These are phyloP conservation scores for Pisolithus sp. DNA, from an alignment of 768 basidiomycete species.

Conservation along the genomic window DNA sequence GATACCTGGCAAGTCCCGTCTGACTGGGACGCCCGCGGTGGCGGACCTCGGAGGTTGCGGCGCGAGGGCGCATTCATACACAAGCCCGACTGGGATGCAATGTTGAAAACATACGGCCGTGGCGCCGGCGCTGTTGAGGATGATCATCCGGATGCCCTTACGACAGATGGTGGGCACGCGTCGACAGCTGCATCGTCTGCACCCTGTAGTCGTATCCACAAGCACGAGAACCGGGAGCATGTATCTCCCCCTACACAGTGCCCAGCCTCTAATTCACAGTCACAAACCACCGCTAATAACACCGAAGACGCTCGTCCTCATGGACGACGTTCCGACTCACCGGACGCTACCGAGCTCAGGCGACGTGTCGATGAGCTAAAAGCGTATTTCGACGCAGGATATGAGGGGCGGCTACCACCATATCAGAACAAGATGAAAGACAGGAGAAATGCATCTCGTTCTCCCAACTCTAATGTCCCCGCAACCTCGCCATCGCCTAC, in stretches of 20 bases:
- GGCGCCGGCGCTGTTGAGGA: background rate
- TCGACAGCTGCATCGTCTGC: background rate
- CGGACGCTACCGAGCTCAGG: background rate
- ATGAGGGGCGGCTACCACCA: background rate
- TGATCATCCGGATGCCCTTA: background rate
- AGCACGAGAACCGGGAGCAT: background rate
- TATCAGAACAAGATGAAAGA: background rate
- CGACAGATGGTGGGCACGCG: background rate
- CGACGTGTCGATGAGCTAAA: background rate
- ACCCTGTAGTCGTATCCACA: too few species aligned
- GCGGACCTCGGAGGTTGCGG: background rate
- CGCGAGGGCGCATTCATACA: constrained; percentile 1
- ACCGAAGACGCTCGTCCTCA: background rate
- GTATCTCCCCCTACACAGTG: background rate
- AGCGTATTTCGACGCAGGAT: background rate
- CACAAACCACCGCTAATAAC: background rate
- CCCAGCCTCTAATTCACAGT: background rate
- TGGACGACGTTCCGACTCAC: background rate
- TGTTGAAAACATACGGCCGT: background rate
- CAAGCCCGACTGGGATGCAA: constrained; percentile 1
- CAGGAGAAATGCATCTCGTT: background rate
- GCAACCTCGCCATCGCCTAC: background rate
- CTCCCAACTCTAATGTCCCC: background rate
- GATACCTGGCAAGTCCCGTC: background rate
- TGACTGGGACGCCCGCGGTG: background rate